Evolutionary conservation across 768 basidiomycete genomes (phyloP).

Genomic region (Rhodotorula kratochvilovae): DNA sequence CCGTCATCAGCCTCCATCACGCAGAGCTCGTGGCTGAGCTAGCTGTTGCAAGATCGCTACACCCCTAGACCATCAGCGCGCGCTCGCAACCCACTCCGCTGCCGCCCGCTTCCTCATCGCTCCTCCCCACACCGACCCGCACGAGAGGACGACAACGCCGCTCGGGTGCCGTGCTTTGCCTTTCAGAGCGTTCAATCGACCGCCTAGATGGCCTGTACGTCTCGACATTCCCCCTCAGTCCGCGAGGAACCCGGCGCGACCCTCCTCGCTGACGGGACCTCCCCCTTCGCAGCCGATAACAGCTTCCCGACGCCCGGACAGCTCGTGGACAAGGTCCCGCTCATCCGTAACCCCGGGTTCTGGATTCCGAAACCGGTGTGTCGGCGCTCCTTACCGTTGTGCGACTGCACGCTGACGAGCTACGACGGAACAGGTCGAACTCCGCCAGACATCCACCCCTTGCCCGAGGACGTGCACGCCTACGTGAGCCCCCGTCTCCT

Average conservation of each 20-base stretch:
- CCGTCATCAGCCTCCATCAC: too few relatives aligned
- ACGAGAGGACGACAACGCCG: too few relatives aligned
- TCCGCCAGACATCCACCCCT: conserved; percentile 86
- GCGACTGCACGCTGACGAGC: background rate
- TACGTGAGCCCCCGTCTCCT: conserved; percentile 59
- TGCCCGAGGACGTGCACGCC: conserved; percentile 81
- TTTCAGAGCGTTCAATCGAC: too few relatives aligned
- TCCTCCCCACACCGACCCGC: too few relatives aligned
- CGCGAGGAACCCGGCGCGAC: too few relatives aligned
- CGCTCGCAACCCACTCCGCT: too few relatives aligned
- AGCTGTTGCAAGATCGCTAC: too few relatives aligned
- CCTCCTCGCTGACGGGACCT: too few relatives aligned
- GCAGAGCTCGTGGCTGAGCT: too few relatives aligned
- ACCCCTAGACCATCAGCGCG: too few relatives aligned
- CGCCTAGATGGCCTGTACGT: background rate
- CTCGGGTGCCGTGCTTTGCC: too few relatives aligned
- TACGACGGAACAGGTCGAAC: conserved; percentile 58
- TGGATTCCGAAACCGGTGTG: conserved; percentile 74
- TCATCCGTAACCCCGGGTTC: conserved; percentile 88
- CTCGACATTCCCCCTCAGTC: background rate
- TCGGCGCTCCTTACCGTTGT: background rate
- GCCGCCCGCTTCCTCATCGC: too few relatives aligned
- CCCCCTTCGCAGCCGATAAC: background rate
- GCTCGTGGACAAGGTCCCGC: conserved; percentile 55
- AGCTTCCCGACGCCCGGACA: conserved; percentile 10